phyloP scores from a whole-genome alignment of 805 yeast species.

The Kurtzmaniella fragi region DNA sequence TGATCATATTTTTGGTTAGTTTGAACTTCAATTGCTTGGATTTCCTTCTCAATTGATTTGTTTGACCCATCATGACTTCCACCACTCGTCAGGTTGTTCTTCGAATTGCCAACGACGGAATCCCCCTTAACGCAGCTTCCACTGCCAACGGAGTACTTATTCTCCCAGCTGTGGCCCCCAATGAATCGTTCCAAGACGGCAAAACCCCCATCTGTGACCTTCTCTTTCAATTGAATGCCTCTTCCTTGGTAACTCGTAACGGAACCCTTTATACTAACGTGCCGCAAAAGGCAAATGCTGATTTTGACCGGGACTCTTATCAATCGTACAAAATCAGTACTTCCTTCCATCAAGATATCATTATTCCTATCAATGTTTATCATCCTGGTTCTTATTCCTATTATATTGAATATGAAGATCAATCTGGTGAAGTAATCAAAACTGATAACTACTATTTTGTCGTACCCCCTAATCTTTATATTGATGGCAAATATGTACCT shows the following conservation, averaged over 20 bases:
- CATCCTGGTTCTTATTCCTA: slow-evolving; percentile 78
- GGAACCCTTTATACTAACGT: slow-evolving; percentile 74
- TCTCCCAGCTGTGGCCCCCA: slow-evolving; percentile 43
- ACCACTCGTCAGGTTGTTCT: slow-evolving; percentile 24
- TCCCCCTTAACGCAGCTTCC: slow-evolving; percentile 34
- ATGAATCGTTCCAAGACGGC: slow-evolving; percentile 22
- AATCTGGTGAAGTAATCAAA: slow-evolving; percentile 20
- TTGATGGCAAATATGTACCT: slow-evolving; percentile 54
- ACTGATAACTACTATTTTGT: slow-evolving; percentile 68
- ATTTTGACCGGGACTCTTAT: slow-evolving; percentile 55
- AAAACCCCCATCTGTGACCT: slow-evolving; percentile 44
- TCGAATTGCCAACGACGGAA: slow-evolving; percentile 43
- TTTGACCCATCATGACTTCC: not conserved
- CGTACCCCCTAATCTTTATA: slow-evolving; percentile 69
- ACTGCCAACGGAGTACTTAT: slow-evolving; percentile 45
- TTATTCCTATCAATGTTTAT: slow-evolving; percentile 56
- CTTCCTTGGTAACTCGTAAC: slow-evolving; percentile 63
- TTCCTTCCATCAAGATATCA: slow-evolving; percentile 61
- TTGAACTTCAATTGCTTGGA: not conserved
- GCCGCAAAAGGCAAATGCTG: slow-evolving; percentile 40
- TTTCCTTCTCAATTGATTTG: not conserved
- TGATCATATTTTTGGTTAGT: too few species aligned
- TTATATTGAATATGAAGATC: slow-evolving; percentile 53
- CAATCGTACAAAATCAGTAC: slow-evolving; percentile 45
- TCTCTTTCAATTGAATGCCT: slow-evolving; percentile 65